Evolutionary conservation across 257 asterid genomes (phyloP).

Genomic region (Salvia miltiorrhiza): DNA sequence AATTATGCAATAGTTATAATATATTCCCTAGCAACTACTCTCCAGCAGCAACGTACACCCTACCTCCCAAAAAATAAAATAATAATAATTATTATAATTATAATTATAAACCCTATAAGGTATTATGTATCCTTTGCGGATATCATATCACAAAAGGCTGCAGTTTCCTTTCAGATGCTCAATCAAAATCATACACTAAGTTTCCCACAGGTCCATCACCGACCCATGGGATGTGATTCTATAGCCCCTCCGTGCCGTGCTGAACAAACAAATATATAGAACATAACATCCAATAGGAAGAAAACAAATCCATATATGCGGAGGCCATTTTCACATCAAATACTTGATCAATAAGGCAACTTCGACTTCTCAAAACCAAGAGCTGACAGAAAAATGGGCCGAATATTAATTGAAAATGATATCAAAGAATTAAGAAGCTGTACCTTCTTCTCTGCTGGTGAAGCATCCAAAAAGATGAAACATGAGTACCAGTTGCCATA

Average conservation of each 20-base stretch:
- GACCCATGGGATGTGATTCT: background rate
- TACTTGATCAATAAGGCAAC: background rate
- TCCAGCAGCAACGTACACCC: background rate
- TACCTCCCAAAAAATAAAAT: background rate
- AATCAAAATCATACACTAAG: background rate
- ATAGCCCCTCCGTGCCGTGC: background rate
- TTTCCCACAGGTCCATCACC: slow-evolving; percentile 7
- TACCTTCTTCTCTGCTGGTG: slow-evolving; percentile 86
- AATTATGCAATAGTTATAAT: background rate
- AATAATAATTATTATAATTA: background rate
- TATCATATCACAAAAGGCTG: background rate
- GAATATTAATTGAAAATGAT: background rate
- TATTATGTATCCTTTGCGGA: background rate
- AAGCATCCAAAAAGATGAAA: slow-evolving; percentile 91
- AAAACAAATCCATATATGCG: background rate
- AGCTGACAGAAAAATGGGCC: background rate
- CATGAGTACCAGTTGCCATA: slow-evolving; percentile 62
- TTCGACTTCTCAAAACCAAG: background rate
- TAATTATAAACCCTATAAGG: background rate
- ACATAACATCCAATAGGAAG: background rate
- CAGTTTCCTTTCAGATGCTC: slow-evolving; percentile 9
- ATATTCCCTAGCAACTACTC: background rate
- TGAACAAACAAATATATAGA: background rate
- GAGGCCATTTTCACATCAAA: slow-evolving; percentile 1
- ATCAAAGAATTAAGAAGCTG: background rate